Base-by-base conservation (phyloP, 495 filamentous ascomycete species). In the Aspergillus saccharolyticus region DNA sequence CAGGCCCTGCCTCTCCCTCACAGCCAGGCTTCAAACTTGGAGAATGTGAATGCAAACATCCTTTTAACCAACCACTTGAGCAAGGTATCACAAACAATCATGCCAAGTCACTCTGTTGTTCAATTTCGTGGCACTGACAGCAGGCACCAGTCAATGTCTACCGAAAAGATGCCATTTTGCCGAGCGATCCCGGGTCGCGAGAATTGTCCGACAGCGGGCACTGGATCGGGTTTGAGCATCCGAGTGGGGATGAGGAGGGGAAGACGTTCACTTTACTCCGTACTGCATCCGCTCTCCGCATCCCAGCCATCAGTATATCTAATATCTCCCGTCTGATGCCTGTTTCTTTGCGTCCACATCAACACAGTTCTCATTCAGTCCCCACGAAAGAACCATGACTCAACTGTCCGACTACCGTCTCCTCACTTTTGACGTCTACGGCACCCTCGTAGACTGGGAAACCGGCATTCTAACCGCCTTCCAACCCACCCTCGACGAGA, bases 361-460 rank as follows among this genome's bases (percentile, higher is more conserved):
- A 28, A 4, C 25, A 28, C 25, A 28, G 9, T 28, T 9, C 3
- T 4, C 3, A 9, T 3, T 28, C 25, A 28, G 9, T 28, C 9
- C 9, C 25, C 33, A 39, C 5, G 2, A 8, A 2, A 5, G 33
- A n/a, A 64, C 24, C 22, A 75, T 74, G 71, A 59, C 69, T 17
- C 51, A 49, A 19, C 70, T 82, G 18, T 68, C 67, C 17, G 55
- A 71, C 57, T 82, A 73, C 68, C 69, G 64, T 4, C 66, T 85
- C 54, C 82, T 91, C 30, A 76, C 73, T 65, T 94, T 95, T 74
- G 89, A 95, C 69, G 83, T 88, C 76, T 93, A 89, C 69, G 87
- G 89, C 67, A 95, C 90, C 0, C 79, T 92, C 21, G 84, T 93
- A 50, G 87, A 92, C 76, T 89, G 86, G 87, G 82, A 91, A 67